These are phyloP conservation scores for Pythium sp. DNA, from an alignment of 352 stramenopile species.

Conservation along the genomic window DNA sequence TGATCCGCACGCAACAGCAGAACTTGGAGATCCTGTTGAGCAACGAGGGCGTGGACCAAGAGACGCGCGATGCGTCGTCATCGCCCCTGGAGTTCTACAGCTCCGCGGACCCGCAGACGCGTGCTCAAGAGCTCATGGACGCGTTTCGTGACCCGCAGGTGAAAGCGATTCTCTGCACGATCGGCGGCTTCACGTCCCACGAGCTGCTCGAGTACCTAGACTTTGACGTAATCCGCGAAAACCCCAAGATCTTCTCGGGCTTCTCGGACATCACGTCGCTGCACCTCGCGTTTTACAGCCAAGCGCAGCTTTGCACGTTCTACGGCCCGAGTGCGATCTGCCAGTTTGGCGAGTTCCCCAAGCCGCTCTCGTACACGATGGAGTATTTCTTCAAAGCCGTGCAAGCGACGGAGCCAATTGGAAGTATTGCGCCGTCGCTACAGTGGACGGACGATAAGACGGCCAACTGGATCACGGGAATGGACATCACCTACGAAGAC, in stretches of 20 bases:
- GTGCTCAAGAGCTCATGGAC: constrained; percentile 48
- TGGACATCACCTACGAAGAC: constrained; percentile 38
- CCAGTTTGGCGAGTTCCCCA: constrained; percentile 62
- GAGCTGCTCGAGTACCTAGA: constrained; percentile 62
- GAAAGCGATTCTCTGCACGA: constrained; percentile 47
- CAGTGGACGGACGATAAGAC: constrained; percentile 70
- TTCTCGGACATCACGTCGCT: constrained; percentile 68
- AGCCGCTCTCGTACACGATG: constrained; percentile 45
- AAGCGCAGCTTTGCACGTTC: constrained; percentile 46
- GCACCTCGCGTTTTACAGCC: constrained; percentile 46
- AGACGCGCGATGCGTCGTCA: background rate
- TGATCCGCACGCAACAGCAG: constrained; percentile 30
- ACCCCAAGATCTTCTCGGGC: constrained; percentile 57
- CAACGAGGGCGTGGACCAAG: background rate
- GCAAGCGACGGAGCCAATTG: constrained; percentile 22
- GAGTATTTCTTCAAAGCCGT: constrained; percentile 36
- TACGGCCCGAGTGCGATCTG: constrained; percentile 53
- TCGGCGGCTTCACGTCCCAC: constrained; percentile 58
- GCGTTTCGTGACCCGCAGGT: constrained; percentile 43
- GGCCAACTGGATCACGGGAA: constrained; percentile 49
- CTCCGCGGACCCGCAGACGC: constrained; percentile 41
- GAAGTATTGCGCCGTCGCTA: constrained; percentile 28
- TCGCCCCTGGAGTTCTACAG: constrained; percentile 28
- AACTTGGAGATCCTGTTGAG: constrained; percentile 18
- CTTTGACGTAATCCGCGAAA: constrained; percentile 37